Percentiles rank a stretch among this genome's conserved stretches.
Conservation (phyloP, 208 protist genomes). For the Leishmania martiniquensis region DNA sequence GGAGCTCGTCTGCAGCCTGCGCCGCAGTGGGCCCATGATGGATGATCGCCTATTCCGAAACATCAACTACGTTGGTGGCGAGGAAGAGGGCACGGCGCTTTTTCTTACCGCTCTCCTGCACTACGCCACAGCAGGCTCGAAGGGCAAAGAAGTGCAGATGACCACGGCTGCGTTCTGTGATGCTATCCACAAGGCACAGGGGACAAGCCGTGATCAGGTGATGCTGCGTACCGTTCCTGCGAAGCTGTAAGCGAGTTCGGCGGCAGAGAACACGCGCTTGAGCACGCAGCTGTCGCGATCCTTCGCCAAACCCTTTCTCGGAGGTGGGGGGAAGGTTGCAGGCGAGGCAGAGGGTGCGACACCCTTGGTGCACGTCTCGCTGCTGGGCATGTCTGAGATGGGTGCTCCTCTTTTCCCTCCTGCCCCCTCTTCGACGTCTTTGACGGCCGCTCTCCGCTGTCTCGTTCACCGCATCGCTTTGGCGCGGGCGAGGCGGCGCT, state of each 20-base stretch:
- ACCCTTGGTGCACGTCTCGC: no score
- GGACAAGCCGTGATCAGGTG: conserved; percentile 22
- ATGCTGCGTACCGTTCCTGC: conserved; percentile 3
- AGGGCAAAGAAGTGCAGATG: not conserved
- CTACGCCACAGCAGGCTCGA: conserved; percentile 12
- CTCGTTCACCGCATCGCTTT: no score
- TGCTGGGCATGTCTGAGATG: no score
- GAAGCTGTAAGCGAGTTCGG: conserved; percentile 24
- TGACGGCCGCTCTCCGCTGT: no score
- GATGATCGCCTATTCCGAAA: conserved; percentile 72
- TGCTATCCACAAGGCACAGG: conserved; percentile 32
- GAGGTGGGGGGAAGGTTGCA: no score
- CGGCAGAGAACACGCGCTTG: not conserved
- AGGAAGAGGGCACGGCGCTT: conserved; percentile 72
- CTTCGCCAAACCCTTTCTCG: no score
- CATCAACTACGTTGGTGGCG: conserved; percentile 72
- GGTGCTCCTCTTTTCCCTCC: no score
- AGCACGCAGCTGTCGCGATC: no score
- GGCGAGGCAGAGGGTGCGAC: no score
- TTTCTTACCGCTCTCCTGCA: conserved; percentile 66
- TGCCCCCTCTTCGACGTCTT: no score
- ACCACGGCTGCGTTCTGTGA: conserved; percentile 28
- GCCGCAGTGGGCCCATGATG: conserved; percentile 72
- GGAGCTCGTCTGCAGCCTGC: conserved; percentile 32
- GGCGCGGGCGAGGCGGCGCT: no score